Evolutionary conservation across 345 rosid species (phyloP).

Genomic region (Triadica sebifera): DNA sequence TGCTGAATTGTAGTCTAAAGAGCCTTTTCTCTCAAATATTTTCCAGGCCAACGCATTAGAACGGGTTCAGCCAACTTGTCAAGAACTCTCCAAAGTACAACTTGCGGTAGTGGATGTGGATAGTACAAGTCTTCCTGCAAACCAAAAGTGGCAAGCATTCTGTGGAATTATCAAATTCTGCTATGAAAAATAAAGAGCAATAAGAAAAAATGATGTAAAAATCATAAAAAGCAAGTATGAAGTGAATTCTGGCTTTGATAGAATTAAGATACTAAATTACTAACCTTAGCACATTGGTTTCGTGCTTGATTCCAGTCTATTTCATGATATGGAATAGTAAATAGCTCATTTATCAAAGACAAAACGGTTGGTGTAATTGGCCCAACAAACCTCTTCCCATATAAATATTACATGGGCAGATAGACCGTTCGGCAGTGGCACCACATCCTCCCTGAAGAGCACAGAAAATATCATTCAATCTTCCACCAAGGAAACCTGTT

Average conservation of each 20-base stretch:
- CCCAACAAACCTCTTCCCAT: constrained; percentile 94
- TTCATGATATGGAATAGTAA: constrained; percentile 74
- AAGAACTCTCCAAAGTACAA: constrained; percentile 76
- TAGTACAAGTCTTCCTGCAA: constrained; percentile 93
- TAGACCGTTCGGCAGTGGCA: constrained; percentile 99
- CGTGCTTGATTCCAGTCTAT: constrained; percentile 87
- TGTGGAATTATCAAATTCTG: not conserved
- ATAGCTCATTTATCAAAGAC: constrained; percentile 88
- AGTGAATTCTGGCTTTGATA: not conserved
- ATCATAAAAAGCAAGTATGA: not conserved
- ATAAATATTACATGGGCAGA: constrained; percentile 94
- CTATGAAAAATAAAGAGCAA: not conserved
- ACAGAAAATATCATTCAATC: not conserved
- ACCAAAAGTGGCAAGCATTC: not conserved
- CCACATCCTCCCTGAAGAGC: constrained; percentile 92
- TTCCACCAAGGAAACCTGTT: not conserved
- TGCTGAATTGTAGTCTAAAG: constrained; percentile 57
- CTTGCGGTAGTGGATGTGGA: constrained; percentile 89
- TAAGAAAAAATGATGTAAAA: not conserved
- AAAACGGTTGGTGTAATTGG: constrained; percentile 81
- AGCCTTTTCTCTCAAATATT: constrained; percentile 87
- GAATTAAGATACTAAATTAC: constrained; percentile 31
- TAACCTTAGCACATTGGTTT: constrained; percentile 85
- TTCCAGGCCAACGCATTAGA: constrained; percentile 84
- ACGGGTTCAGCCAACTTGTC: constrained; percentile 71